Base-by-base conservation (phyloP, 1,139 yeast genomes). In the Nadsonia commutata region DNA sequence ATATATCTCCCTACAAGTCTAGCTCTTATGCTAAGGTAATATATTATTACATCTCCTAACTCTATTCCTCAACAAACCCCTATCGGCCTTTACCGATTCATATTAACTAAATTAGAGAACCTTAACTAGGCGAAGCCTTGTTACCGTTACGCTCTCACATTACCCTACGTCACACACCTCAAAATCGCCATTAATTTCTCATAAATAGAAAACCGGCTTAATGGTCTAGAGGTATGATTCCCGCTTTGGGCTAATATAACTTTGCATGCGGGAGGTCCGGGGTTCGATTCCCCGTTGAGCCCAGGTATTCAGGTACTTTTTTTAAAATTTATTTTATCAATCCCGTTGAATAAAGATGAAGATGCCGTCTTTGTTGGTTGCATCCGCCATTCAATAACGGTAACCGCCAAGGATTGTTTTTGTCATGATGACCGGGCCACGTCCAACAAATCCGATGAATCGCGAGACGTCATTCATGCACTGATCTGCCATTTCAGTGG, bases 231-330 rank as follows among this genome's bases (percentile, higher is more conserved):
- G 59, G 41, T 56, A 56, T 56, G 59, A 56, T 56, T 54, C 59
- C 54, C 59, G 58, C 59, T 55, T 56, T 56, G 59, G 59, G 59
- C 40, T 41, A 36, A 9, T 31, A 20, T n/a, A 37, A 31, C 21
- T 21, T 41, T 33, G 37, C 23, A 31, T 58, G 63, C 60, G 64
- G 59, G 64, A 57, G 64, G 64, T 52, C 64, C 62, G 49, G 64
- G 64, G 64, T 60, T 60, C 64, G 58, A 60, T 59, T 60, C 64
- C 64, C 64, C 51, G 62, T 63, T 57, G 62, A 62, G 64, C 64
- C 64, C 64, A 9, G 45, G 43, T 51, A 45, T 51, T 37, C 6
- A 11, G 18, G 11, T 43, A 38, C 20, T 16, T 8, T 27, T 37
- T 36, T 40, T n/a, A 16, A 6, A 13, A n/a, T 9, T 18, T 9